Base-by-base conservation (phyloP, 176 grass and related monocot species). In the Triticum turgidum region DNA sequence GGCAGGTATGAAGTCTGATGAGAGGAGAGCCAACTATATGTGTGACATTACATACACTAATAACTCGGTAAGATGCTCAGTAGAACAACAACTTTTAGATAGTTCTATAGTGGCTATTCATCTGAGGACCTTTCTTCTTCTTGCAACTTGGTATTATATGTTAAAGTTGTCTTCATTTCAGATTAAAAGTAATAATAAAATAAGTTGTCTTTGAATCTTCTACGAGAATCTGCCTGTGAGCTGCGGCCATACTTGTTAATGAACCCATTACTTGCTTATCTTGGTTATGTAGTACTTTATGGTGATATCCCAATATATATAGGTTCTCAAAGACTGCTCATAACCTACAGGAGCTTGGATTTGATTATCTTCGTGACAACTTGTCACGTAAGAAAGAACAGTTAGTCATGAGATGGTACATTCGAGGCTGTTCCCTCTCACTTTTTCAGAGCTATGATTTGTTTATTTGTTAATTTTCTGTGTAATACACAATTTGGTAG, bases 41-140 rank as follows among this genome's bases (percentile, higher is more conserved):
- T 91, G 97, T 29, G 97, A 96, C 76, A 96, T 96, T 82, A 98
- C 97, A 69, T 98, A 98, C 86, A 98, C 90, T 77, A 98, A 96
- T 88, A 98, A 96, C 76, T 92, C 85, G 82, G 97, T 96, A 82
- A 94, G 86, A 88, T 86, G 38, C 64, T 69, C 33, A 78, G 30
- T 61, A 69, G 7, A 62, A 62, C n/a, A 69, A 67, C 4, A 74
- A 13, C 7, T 63, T 34, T 33, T 76, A 68, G 3, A 84, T 76
- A 29, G 29, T 67, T 18, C 87, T 83, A 32, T 61, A 30, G 35
- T 49, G 27, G 61, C 45, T 84, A 61, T 80, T 79, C 49, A 61
- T n/a, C 49, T 65, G 22, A 84, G 62, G 15, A 84, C 35, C 76
- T 45, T 65, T 87, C 75, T 85, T 79, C 4, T 68, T 76, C 21